Evolutionary conservation across 2,329 filamentous ascomycete species (phyloP).

Genomic region (Hymenoscyphus fructigenus): DNA sequence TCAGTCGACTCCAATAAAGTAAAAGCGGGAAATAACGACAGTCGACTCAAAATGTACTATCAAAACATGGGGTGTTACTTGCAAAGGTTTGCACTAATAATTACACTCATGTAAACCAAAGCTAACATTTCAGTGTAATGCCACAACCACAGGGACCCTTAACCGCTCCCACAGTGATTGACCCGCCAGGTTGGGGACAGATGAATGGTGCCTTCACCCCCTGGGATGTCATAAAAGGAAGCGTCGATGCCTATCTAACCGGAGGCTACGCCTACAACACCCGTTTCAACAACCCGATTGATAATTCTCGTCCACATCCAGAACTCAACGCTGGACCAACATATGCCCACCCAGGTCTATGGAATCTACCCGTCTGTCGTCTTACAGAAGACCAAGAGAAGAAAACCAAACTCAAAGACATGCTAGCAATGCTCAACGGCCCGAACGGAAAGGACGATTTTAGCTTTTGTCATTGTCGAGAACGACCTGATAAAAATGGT

Average conservation of each 20-base stretch:
- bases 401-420: slow-evolving; percentile 2
- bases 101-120: not conserved
- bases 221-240: not conserved
- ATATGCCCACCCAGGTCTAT: not conserved
- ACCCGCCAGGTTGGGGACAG: not conserved
- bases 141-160: not conserved
- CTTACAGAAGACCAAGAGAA: not conserved
- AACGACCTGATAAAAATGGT: not conserved
- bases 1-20: not conserved
- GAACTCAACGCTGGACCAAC: not conserved
- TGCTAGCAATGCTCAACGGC: not conserved
- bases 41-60: not conserved
- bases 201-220: not conserved
- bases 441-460: not conserved
- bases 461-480: not conserved
- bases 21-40: not conserved
- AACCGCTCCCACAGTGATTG: not conserved
- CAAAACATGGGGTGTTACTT: not conserved
- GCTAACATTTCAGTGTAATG: not conserved
- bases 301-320: not conserved
- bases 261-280: not conserved
- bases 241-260: not conserved
- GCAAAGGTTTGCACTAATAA: not conserved
- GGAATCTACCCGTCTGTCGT: not conserved
- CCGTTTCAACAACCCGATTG: not conserved